Base-by-base conservation (phyloP, 768 basidiomycete genomes). In the Rossbeevera mucosa region DNA sequence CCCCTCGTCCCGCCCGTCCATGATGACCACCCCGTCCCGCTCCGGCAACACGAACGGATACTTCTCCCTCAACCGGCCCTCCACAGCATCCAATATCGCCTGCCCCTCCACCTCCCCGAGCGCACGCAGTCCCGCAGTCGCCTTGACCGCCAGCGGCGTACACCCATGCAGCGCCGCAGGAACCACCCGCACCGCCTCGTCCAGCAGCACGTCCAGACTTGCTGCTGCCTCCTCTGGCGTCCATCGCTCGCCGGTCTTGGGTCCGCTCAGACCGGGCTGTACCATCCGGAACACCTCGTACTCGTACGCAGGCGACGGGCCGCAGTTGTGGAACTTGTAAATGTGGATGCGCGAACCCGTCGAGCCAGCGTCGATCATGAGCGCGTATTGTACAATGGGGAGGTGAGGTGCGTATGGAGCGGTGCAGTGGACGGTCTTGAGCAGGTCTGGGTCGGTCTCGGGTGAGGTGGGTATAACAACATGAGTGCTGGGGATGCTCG, bases 291-390 rank as follows among this genome's bases (percentile, higher is more conserved):
- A 98, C 7, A 88, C 87, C 65, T 99, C 96, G 74, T 94, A 94
- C 67, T 98, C 95, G 70, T 89, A 90, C 20, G 75, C 65, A 1
- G 93, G 84, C 0, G 87, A 81, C 0, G 85, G 68, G 0, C 76
- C 75, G 74, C 93, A 94, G 74, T 93, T 85, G 78, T 95, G 79
- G 82, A 98, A 97, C 66, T 96, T 98, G 85, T 98, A 99, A 28
- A 98, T 80, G 77, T 99, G 96, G 63, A 98, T 94, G 16, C 96
- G 83, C 0, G 94, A 96, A 18, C 95, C 96, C 0, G 94, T 96
- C 16, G 94, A 97, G 21, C 96, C 96, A 1, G 96, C 95, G 69
- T 99, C 96, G 72, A 98, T 90, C 85, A 97, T 96, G 62, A 98
- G 80, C 0, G 92, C 94, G 69, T 90, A 99, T 67, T 93, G 91